phyloP scores from a whole-genome alignment of 179 eudicot species.

The Actinidia arguta region DNA sequence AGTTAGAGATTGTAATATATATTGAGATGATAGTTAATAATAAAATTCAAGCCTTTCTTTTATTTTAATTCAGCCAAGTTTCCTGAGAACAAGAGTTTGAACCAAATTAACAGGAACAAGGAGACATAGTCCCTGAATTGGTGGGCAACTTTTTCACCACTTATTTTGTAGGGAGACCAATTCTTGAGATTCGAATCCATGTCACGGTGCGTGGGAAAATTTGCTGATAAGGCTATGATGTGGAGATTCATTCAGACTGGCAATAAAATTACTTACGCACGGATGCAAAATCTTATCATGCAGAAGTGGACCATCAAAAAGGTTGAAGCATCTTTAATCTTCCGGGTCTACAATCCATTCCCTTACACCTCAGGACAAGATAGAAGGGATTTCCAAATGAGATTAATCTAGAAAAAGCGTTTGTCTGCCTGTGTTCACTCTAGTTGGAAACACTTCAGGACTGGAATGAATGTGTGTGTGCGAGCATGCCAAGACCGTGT shows the following conservation, averaged over 20 bases:
- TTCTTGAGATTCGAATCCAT: neutral
- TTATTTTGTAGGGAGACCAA: too few species aligned
- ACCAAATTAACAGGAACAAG: constrained; percentile 1
- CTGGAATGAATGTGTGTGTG: too few species aligned
- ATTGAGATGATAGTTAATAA: too few species aligned
- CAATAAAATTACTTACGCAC: neutral
- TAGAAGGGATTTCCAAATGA: too few species aligned
- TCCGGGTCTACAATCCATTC: neutral
- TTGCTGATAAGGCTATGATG: constrained; percentile 11
- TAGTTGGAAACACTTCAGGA: too few species aligned
- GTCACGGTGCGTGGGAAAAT: neutral
- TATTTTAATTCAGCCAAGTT: neutral
- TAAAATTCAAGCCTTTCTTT: neutral
- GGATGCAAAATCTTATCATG: neutral
- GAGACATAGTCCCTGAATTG: neutral
- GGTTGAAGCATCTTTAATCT: neutral
- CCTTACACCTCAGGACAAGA: neutral
- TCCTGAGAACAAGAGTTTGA: neutral
- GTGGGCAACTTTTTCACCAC: neutral
- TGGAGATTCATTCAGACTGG: neutral
- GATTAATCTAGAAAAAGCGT: too few species aligned
- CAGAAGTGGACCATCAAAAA: neutral
- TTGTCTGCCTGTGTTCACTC: too few species aligned
- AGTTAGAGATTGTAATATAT: too few species aligned
- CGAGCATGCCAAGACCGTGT: too few species aligned